Percentiles rank a stretch among this genome's conserved stretches.
Conservation (phyloP, 371 early-diverging fungal genomes). For the Parasitella parasitica region DNA sequence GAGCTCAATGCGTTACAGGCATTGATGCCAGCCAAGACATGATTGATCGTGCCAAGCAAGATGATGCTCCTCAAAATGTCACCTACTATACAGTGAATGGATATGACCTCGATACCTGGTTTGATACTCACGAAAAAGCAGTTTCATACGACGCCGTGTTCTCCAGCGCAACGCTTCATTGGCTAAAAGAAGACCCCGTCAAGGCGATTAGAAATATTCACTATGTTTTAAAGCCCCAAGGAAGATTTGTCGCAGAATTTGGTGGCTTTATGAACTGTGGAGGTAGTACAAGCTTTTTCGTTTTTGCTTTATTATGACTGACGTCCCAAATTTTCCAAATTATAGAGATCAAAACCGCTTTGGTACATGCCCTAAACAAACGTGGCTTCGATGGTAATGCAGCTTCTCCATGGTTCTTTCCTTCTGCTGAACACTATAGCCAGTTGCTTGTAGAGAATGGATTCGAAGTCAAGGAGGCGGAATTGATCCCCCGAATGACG, state of each 20-base stretch:
- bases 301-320: background rate
- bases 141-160: constrained; percentile 60
- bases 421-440: constrained; percentile 53
- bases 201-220: constrained; percentile 60
- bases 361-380: constrained; percentile 56
- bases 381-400: constrained; percentile 56
- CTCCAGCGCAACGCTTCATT: constrained; percentile 70
- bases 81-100: constrained; percentile 54
- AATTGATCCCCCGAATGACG: constrained; percentile 58
- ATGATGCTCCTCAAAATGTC: constrained; percentile 25
- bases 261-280: constrained; percentile 60
- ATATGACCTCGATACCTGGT: constrained; percentile 48
- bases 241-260: constrained; percentile 65
- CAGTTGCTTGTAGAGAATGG: constrained; percentile 56
- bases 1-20: constrained; percentile 56
- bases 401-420: constrained; percentile 72
- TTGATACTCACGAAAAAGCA: constrained; percentile 25
- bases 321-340: background rate
- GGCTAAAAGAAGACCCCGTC: constrained; percentile 67
- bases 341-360: constrained; percentile 50
- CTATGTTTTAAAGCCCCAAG: constrained; percentile 54
- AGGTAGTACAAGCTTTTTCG: constrained; percentile 10
- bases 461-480: constrained; percentile 47
- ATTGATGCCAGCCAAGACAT: constrained; percentile 63
- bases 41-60: constrained; percentile 51